phyloP scores from a whole-genome alignment of 2,329 filamentous ascomycete species.

The Colletotrichum orchidophilum region DNA sequence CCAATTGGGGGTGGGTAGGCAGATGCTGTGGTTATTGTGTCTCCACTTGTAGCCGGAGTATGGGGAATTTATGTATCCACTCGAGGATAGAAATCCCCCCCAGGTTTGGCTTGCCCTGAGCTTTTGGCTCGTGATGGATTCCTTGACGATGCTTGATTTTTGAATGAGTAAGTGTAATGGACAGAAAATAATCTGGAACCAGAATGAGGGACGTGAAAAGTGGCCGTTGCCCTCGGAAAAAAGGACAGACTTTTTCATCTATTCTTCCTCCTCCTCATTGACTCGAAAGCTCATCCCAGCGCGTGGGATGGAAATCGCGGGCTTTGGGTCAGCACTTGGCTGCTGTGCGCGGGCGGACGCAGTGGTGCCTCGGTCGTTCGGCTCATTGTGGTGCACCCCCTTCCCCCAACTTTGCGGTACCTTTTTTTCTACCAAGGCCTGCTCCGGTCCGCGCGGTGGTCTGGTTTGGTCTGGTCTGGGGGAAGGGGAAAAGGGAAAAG shows the following conservation, averaged over 20 bases:
- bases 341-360: not conserved
- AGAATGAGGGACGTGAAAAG: not conserved
- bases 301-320: slow-evolving; percentile 6
- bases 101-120: not conserved
- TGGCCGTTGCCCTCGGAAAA: not conserved
- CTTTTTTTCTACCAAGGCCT: not conserved
- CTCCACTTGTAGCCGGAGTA: slow-evolving; percentile 14
- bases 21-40: no score
- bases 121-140: not conserved
- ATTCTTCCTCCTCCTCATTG: not conserved
- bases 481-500: not conserved
- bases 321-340: not conserved
- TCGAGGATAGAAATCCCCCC: not conserved
- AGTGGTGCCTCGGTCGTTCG: slow-evolving; percentile 34
- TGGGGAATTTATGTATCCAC: not conserved
- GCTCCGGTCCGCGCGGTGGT: not conserved
- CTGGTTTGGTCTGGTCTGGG: not conserved
- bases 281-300: slow-evolving; percentile 18
- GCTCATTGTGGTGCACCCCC: slow-evolving; percentile 19
- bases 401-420: no score
- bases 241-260: slow-evolving; percentile 6
- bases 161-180: not conserved
- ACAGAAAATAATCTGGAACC: no score
- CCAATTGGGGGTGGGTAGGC: not conserved
- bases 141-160: not conserved